phyloP scores from a whole-genome alignment of 2,329 filamentous ascomycete genomes.

The Davidsoniella australis region DNA sequence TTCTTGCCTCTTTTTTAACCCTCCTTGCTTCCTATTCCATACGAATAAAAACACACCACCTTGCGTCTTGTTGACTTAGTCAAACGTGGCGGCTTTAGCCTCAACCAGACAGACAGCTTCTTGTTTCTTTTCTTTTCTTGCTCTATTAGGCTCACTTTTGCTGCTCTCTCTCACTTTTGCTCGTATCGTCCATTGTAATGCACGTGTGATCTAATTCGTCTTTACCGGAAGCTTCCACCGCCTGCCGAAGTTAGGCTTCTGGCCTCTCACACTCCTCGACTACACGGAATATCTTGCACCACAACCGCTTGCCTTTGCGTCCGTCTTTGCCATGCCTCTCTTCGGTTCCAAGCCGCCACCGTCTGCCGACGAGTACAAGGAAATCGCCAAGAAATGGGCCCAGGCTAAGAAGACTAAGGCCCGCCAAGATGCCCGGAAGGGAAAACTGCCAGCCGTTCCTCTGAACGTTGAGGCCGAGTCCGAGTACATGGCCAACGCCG shows the following conservation, averaged over 20 bases:
- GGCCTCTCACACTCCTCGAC: background rate
- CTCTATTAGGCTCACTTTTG: background rate
- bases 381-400: slow-evolving; percentile 36
- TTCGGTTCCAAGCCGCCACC: background rate
- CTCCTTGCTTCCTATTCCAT: background rate
- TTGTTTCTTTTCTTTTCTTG: background rate
- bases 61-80: background rate
- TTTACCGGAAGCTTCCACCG: slow-evolving; percentile 10
- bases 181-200: slow-evolving; percentile 6
- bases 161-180: background rate
- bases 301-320: background rate
- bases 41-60: background rate
- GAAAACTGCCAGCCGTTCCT: background rate
- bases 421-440: slow-evolving; percentile 21
- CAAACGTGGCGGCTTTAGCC: background rate
- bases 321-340: background rate
- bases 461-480: slow-evolving; percentile 3
- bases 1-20: no score
- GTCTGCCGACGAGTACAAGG: slow-evolving; percentile 28
- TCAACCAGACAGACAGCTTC: slow-evolving; percentile 3
- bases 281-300: no score
- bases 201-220: slow-evolving; percentile 3
- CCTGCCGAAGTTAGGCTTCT: background rate
- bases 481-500: slow-evolving; percentile 2
- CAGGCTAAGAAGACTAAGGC: slow-evolving; percentile 34